These are phyloP conservation scores for Athelia psychrophila DNA, from an alignment of 1,284 basidiomycete species.

Conservation along the genomic window DNA sequence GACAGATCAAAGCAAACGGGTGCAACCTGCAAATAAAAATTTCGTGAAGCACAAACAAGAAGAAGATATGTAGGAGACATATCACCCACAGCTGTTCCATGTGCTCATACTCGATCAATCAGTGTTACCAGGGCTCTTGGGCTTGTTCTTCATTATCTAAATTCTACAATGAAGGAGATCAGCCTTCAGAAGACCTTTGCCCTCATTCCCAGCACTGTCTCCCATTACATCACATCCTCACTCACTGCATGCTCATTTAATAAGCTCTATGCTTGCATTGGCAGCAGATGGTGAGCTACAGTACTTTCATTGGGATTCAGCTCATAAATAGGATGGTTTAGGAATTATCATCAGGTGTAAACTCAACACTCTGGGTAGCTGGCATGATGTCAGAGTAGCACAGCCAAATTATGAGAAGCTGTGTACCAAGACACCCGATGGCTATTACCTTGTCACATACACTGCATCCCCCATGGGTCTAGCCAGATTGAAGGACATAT, in stretches of 20 bases:
- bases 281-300: slow-evolving; percentile 27
- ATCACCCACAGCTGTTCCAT: slow-evolving; percentile 9
- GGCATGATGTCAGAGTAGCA: slow-evolving; percentile 44
- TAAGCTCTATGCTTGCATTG: slow-evolving; percentile 30
- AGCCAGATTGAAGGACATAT: slow-evolving; percentile 30
- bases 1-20: not conserved
- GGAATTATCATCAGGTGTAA: slow-evolving; percentile 30
- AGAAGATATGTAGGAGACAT: no score
- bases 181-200: slow-evolving; percentile 24
- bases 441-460: slow-evolving; percentile 40
- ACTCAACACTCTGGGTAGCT: slow-evolving; percentile 44
- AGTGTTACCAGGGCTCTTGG: slow-evolving; percentile 28
- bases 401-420: slow-evolving; percentile 35
- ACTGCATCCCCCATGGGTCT: slow-evolving; percentile 38
- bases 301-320: not conserved
- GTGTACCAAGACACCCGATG: slow-evolving; percentile 26
- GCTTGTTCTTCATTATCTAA: slow-evolving; percentile 25
- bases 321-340: slow-evolving; percentile 8
- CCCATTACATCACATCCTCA: slow-evolving; percentile 18
- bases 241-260: slow-evolving; percentile 32
- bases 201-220: not conserved
- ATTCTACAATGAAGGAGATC: slow-evolving; percentile 24
- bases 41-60: not conserved
- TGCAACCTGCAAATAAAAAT: no score
- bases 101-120: slow-evolving; percentile 19